phyloP scores from a whole-genome alignment of 2,329 filamentous ascomycete genomes.

The Alternaria ethzedia region DNA sequence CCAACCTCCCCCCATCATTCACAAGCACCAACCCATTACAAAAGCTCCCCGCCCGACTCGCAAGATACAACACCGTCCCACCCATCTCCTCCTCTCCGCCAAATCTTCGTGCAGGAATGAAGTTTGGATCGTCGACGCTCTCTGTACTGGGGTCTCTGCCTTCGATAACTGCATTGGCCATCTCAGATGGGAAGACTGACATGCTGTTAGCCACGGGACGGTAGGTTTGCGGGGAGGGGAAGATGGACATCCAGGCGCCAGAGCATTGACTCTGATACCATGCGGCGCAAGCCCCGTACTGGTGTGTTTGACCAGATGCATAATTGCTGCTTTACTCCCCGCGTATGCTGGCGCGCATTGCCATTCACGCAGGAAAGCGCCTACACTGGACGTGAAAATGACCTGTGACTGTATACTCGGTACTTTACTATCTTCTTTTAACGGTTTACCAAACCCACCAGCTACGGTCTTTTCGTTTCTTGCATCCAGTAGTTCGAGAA shows the following conservation, averaged over 20 bases:
- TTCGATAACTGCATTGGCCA: conserved; percentile 8
- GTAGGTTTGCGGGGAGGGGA: not conserved
- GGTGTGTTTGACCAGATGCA: conserved; percentile 55
- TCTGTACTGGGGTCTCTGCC: conserved; percentile 5
- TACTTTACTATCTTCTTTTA: not conserved
- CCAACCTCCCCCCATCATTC: conserved; percentile 19
- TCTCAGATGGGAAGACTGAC: conserved; percentile 21
- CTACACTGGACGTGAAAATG: not conserved
- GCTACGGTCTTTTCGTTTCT: conserved; percentile 36
- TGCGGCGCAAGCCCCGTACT: conserved; percentile 48
- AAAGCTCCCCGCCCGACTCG: conserved; percentile 51
- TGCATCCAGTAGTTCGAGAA: conserved; percentile 50
- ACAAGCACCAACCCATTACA: conserved; percentile 24
- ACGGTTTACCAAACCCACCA: not conserved
- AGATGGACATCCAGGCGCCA: conserved; percentile 52
- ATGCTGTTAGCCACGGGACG: not conserved
- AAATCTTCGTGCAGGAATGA: conserved; percentile 37
- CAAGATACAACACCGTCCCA: conserved; percentile 52
- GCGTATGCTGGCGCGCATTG: not conserved
- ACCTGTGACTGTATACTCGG: not conserved
- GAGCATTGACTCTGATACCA: conserved; percentile 56
- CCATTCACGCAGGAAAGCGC: not conserved
- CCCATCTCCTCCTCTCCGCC: conserved; percentile 52
- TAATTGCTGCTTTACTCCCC: not conserved
- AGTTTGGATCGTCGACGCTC: not conserved